A percentile compares a stretch with the other conserved stretches of the same genome.
phyloP scores from a whole-genome alignment of 331 rosid genomes.

The Malus hybrid region DNA sequence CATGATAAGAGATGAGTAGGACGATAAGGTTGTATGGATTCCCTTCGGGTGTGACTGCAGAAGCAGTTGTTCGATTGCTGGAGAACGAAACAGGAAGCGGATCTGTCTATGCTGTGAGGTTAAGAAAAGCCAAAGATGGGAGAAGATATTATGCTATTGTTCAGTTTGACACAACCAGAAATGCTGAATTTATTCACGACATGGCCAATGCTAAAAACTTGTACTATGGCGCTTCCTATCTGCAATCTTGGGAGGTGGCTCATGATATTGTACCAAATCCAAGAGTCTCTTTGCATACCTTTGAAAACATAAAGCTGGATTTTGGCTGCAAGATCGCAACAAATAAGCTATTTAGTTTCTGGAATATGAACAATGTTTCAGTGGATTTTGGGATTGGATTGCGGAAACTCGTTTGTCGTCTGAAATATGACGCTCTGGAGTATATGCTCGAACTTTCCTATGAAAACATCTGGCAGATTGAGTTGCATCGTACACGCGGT shows the following conservation, averaged over 20 bases:
- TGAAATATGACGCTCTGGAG: conserved; percentile 9
- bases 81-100: conserved; percentile 53
- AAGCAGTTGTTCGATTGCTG: conserved; percentile 28
- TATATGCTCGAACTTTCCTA: conserved; percentile 63
- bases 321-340: conserved; percentile 64
- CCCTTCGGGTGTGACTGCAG: conserved; percentile 26
- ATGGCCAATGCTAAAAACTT: conserved; percentile 20
- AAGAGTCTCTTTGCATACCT: conserved; percentile 26
- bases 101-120: conserved; percentile 48
- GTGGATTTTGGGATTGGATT: conserved; percentile 52
- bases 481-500: conserved; percentile 35
- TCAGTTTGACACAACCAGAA: conserved; percentile 39
- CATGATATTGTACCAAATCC: conserved; percentile 44
- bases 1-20: conserved; percentile 28
- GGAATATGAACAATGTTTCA: conserved; percentile 27
- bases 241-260: conserved; percentile 26
- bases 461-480: conserved; percentile 79
- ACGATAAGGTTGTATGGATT: conserved; percentile 47
- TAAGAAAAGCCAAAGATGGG: conserved; percentile 32
- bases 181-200: conserved; percentile 32
- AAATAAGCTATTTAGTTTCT: conserved; percentile 33
- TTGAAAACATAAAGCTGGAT: conserved; percentile 35
- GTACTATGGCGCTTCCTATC: conserved; percentile 23
- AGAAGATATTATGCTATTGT: conserved; percentile 51
- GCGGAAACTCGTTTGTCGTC: conserved; percentile 39